Evolutionary conservation across 1,139 yeast genomes (phyloP).

Genomic region (Yamadazyma triangularis): DNA sequence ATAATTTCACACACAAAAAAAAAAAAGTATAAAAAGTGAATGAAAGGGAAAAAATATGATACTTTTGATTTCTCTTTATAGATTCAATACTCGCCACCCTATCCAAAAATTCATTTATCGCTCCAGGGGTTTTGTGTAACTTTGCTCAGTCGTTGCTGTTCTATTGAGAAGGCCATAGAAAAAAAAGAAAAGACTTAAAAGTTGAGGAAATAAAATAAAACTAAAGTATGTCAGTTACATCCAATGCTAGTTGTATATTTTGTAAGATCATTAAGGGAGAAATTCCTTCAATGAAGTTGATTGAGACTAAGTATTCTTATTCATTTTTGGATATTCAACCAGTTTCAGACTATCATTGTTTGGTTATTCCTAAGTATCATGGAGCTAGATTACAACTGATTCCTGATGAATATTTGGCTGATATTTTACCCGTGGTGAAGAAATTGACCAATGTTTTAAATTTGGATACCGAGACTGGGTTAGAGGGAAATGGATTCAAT

Average conservation of each 20-base stretch:
- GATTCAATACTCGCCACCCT: slow-evolving; percentile 9
- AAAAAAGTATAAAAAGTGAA: neutral
- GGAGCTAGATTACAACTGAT: slow-evolving; percentile 88
- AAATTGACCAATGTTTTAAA: slow-evolving; percentile 71
- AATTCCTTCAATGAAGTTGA: slow-evolving; percentile 83
- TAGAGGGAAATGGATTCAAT: slow-evolving; percentile 81
- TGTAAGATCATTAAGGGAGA: slow-evolving; percentile 94
- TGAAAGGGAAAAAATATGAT: too few relatives aligned
- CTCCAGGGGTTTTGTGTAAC: slow-evolving; percentile 3
- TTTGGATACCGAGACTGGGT: slow-evolving; percentile 51
- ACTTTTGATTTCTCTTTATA: too few relatives aligned
- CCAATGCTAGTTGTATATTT: slow-evolving; percentile 58
- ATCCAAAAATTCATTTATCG: too few relatives aligned
- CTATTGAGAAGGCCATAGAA: neutral
- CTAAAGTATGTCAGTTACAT: slow-evolving; percentile 1
- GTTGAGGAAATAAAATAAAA: too few relatives aligned
- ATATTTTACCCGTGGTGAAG: slow-evolving; percentile 82
- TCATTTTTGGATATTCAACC: slow-evolving; percentile 94
- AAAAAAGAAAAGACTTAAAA: too few relatives aligned
- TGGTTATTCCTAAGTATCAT: slow-evolving; percentile 86
- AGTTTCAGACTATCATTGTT: slow-evolving; percentile 79
- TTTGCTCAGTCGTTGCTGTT: neutral
- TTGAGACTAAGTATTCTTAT: slow-evolving; percentile 74
- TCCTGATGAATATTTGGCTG: slow-evolving; percentile 86
- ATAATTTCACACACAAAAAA: too few relatives aligned